phyloP scores from a whole-genome alignment of 768 basidiomycete genomes.

The Kwoniella botswanensis region DNA sequence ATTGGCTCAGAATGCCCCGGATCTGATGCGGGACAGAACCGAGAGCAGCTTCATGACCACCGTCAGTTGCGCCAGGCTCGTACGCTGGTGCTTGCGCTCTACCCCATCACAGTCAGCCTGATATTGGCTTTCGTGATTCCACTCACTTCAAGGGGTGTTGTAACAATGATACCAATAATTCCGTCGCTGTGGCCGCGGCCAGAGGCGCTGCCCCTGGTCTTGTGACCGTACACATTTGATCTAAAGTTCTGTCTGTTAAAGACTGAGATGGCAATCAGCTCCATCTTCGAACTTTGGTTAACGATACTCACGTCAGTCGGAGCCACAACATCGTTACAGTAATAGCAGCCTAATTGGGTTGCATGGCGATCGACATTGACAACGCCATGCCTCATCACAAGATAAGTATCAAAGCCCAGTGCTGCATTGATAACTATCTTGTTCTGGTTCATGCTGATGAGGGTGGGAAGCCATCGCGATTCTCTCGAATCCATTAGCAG shows the following conservation, averaged over 20 bases:
- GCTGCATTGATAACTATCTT: constrained; percentile 97
- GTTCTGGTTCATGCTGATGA: constrained; percentile 78
- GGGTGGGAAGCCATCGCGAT: constrained; percentile 92
- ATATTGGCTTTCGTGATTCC: neutral
- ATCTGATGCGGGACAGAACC: constrained; percentile 93
- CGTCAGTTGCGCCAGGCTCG: constrained; percentile 43
- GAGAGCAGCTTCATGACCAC: constrained; percentile 61
- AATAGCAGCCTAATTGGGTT: constrained; percentile 83
- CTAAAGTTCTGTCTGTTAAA: constrained; percentile 85
- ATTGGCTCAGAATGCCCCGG: constrained; percentile 85
- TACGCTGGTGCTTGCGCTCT: constrained; percentile 75
- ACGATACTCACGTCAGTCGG: constrained; percentile 78
- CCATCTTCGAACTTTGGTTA: neutral
- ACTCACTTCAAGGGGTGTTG: constrained; percentile 86
- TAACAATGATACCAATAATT: constrained; percentile 82
- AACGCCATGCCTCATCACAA: constrained; percentile 93
- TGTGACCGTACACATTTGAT: constrained; percentile 99
- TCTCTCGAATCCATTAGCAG: constrained; percentile 98
- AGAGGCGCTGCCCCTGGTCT: constrained; percentile 92
- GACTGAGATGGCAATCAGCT: constrained; percentile 53
- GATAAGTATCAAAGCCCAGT: constrained; percentile 90
- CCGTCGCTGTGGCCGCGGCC: constrained; percentile 88
- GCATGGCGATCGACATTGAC: constrained; percentile 44
- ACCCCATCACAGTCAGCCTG: neutral
- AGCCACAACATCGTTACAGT: constrained; percentile 97